These are phyloP conservation scores for Dendrostoma leiphaemia DNA, from an alignment of 2,329 filamentous ascomycete genomes.

Conservation along the genomic window DNA sequence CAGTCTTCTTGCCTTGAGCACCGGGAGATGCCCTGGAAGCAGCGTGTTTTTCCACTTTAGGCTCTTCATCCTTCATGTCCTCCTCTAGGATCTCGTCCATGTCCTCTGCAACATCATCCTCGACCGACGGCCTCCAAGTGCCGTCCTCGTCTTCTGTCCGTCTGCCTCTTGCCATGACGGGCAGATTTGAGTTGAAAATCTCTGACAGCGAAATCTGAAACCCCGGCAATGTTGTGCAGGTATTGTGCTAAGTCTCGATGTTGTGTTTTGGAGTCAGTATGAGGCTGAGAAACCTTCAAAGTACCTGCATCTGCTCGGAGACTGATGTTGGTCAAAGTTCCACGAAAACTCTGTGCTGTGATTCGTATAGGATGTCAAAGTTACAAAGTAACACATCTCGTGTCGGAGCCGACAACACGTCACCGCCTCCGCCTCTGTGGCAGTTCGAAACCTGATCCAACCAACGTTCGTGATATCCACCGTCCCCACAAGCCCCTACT, in stretches of 20 bases:
- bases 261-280: too few relatives aligned
- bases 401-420: constrained; percentile 6
- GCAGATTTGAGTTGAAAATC: background rate
- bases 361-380: background rate
- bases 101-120: constrained; percentile 8
- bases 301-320: background rate
- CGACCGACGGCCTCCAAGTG: constrained; percentile 12
- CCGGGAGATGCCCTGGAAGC: background rate
- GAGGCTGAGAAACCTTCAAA: background rate
- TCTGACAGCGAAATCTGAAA: too few relatives aligned
- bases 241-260: background rate
- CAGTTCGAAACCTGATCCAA: constrained; percentile 9
- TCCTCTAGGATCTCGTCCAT: constrained; percentile 10
- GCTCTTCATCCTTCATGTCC: background rate
- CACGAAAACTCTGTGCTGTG: background rate
- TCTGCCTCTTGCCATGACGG: constrained; percentile 10
- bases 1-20: constrained; percentile 7
- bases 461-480: constrained; percentile 5
- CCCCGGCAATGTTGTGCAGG: too few relatives aligned
- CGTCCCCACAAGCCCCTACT: constrained; percentile 12
- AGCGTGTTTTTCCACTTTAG: background rate
- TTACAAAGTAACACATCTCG: background rate
- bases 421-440: constrained; percentile 8
- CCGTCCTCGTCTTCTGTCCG: constrained; percentile 9
- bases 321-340: too few relatives aligned